Evolutionary conservation across 2,329 filamentous ascomycete species (phyloP).

Genomic region (Neonectria hederae): DNA sequence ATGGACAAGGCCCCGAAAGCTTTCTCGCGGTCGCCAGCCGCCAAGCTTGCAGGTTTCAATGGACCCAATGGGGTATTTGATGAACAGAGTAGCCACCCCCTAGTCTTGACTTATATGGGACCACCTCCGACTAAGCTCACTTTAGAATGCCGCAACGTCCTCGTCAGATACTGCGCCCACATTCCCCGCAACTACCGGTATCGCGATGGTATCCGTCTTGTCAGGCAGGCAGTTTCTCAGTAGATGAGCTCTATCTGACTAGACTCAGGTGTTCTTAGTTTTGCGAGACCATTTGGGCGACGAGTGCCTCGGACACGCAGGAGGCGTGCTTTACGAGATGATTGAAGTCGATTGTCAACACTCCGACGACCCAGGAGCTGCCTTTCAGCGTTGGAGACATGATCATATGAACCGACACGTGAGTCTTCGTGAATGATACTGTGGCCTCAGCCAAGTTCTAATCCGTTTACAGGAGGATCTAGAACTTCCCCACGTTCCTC

Average conservation of each 20-base stretch:
- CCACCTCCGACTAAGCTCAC: slow-evolving; percentile 11
- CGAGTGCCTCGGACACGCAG: slow-evolving; percentile 54
- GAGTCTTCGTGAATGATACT: slow-evolving; percentile 18
- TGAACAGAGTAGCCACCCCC: slow-evolving; percentile 35
- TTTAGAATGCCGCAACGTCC: slow-evolving; percentile 57
- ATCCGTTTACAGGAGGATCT: slow-evolving; percentile 49
- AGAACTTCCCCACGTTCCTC: slow-evolving; percentile 57
- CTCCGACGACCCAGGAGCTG: slow-evolving; percentile 56
- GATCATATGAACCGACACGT: slow-evolving; percentile 57
- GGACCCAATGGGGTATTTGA: slow-evolving; percentile 26
- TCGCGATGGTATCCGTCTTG: slow-evolving; percentile 55
- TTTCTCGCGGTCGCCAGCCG: neutral
- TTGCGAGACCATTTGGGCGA: slow-evolving; percentile 56
- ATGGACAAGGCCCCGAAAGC: slow-evolving; percentile 7
- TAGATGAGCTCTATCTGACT: neutral
- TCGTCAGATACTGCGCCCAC: slow-evolving; percentile 55
- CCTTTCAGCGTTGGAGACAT: slow-evolving; percentile 58
- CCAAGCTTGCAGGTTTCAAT: neutral
- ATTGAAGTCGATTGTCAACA: slow-evolving; percentile 57
- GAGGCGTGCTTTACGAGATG: slow-evolving; percentile 57
- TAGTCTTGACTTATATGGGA: neutral
- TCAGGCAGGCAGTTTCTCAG: slow-evolving; percentile 33
- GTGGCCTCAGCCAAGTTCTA: slow-evolving; percentile 1
- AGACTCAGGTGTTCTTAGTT: slow-evolving; percentile 51
- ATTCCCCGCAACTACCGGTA: slow-evolving; percentile 58